Percentiles rank a stretch among this genome's conserved stretches.
These are phyloP conservation scores for Diaporthe sp. DNA, from an alignment of 2,329 filamentous ascomycete species.

Conservation along the genomic window DNA sequence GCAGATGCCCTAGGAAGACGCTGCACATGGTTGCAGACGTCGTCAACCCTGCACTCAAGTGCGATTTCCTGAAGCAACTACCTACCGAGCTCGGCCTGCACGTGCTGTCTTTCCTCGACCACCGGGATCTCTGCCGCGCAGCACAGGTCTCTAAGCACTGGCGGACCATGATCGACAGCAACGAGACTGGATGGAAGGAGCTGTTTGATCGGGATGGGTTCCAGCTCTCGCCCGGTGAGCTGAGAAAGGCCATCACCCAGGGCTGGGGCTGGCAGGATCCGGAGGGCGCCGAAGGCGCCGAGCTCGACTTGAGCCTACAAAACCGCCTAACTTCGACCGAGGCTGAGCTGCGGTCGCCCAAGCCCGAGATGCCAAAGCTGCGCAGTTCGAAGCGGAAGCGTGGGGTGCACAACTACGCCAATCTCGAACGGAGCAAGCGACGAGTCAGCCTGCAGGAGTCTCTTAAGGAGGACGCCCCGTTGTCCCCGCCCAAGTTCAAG, in stretches of 20 bases:
- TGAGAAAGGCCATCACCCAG: slow-evolving; percentile 87
- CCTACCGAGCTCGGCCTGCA: slow-evolving; percentile 90
- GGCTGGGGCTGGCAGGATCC: slow-evolving; percentile 99
- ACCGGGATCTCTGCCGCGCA: slow-evolving; percentile 87
- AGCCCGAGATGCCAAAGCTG: slow-evolving; percentile 60
- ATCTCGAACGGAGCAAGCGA: slow-evolving; percentile 67
- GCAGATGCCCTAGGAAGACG: slow-evolving; percentile 88
- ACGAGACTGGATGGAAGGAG: slow-evolving; percentile 97
- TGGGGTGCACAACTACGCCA: slow-evolving; percentile 58
- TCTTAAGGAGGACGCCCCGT: slow-evolving; percentile 58
- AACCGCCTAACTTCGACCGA: slow-evolving; percentile 67
- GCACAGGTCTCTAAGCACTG: slow-evolving; percentile 96
- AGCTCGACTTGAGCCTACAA: slow-evolving; percentile 81
- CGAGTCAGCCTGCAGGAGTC: slow-evolving; percentile 64
- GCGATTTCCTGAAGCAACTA: slow-evolving; percentile 88
- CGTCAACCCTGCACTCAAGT: slow-evolving; percentile 94
- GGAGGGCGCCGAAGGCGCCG: slow-evolving; percentile 79
- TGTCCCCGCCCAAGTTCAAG: slow-evolving; percentile 63
- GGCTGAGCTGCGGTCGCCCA: slow-evolving; percentile 63
- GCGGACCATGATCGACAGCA: slow-evolving; percentile 90
- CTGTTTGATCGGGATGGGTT: slow-evolving; percentile 90
- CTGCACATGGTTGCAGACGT: slow-evolving; percentile 90
- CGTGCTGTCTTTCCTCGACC: slow-evolving; percentile 88
- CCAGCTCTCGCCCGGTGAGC: slow-evolving; percentile 81
- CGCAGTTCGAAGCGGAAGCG: slow-evolving; percentile 72